Evolutionary conservation across 805 yeast genomes (phyloP).

Genomic region (Kuraishia hungarica): DNA sequence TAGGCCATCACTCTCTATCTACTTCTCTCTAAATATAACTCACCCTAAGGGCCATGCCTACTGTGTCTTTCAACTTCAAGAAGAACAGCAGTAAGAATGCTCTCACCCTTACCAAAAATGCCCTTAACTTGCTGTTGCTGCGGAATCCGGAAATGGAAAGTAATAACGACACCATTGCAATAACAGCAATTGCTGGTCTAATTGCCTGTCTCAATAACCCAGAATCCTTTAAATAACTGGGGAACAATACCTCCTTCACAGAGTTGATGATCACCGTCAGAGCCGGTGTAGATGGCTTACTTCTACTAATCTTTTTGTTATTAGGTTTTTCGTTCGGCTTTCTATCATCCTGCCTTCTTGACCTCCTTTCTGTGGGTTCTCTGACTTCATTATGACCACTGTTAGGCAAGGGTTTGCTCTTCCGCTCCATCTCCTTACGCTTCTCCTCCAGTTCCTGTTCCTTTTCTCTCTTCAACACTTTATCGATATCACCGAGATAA

Average conservation of each 20-base stretch:
- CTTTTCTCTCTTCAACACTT: constrained; percentile 2
- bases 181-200: constrained; percentile 3
- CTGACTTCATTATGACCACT: background rate
- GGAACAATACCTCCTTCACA: background rate
- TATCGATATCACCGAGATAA: background rate
- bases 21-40: constrained; percentile 12
- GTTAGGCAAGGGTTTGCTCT: background rate
- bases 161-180: constrained; percentile 1
- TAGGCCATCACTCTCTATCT: background rate
- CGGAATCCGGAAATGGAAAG: background rate
- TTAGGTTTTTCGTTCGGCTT: background rate
- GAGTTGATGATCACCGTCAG: background rate
- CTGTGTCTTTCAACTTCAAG: constrained; percentile 10
- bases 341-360: constrained; percentile 1
- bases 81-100: constrained; percentile 10
- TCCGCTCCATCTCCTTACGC: constrained; percentile 6
- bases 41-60: constrained; percentile 20
- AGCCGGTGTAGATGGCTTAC: background rate
- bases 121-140: background rate
- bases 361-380: background rate
- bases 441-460: constrained; percentile 15
- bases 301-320: background rate
- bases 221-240: background rate
- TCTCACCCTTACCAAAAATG: constrained; percentile 7
- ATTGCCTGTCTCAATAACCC: background rate